Evolutionary conservation across 2,329 filamentous ascomycete species (phyloP).

Genomic region (Aplosporella prunicola): DNA sequence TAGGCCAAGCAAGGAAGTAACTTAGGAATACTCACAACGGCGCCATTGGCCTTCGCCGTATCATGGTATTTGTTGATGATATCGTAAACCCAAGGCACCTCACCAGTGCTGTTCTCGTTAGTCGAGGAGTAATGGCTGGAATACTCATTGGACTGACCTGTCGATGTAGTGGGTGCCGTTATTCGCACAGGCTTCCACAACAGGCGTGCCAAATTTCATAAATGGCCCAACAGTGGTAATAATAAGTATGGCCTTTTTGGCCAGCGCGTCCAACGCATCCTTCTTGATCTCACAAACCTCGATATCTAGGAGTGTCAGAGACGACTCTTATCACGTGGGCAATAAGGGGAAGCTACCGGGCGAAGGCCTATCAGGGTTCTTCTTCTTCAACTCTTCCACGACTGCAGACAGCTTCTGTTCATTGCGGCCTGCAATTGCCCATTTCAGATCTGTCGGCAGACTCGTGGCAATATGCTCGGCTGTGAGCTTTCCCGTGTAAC

Average conservation of each 20-base stretch:
- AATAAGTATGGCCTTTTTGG: conserved; percentile 47
- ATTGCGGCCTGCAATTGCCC: conserved; percentile 83
- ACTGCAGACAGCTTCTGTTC: conserved; percentile 61
- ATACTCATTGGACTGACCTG: conserved; percentile 31
- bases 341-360: conserved; percentile 47
- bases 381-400: conserved; percentile 53
- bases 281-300: conserved; percentile 34
- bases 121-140: neutral
- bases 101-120: conserved; percentile 43
- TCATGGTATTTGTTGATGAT: conserved; percentile 54
- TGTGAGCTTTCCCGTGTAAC: conserved; percentile 73
- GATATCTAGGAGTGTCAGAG: conserved; percentile 17
- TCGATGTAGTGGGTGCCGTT: conserved; percentile 61
- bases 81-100: conserved; percentile 53
- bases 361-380: conserved; percentile 59
- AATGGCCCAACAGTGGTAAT: conserved; percentile 57
- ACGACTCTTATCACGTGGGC: no score
- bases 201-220: conserved; percentile 53
- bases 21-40: conserved; percentile 37
- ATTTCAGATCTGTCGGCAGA: conserved; percentile 68
- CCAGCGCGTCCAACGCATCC: conserved; percentile 42
- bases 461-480: conserved; percentile 64
- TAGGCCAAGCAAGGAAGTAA: neutral
- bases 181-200: conserved; percentile 54
- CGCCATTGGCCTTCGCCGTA: conserved; percentile 48